Evolutionary conservation across 179 eudicot genomes (phyloP).

Genomic region (Silene vulgaris): DNA sequence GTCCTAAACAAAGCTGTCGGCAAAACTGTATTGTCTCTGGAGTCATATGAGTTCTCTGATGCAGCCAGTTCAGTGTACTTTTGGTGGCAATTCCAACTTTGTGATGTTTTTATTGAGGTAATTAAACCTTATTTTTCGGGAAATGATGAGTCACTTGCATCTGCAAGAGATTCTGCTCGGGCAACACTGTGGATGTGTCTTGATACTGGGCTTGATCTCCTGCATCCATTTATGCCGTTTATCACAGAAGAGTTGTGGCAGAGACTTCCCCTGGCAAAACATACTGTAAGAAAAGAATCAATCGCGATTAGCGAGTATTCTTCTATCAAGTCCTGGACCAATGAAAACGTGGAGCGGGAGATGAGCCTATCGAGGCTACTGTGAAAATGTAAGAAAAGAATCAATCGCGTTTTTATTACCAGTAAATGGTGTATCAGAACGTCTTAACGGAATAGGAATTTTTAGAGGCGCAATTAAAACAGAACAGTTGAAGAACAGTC

Average conservation of each 20-base stretch:
- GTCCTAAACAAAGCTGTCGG: constrained; percentile 44
- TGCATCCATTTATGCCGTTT: constrained; percentile 92
- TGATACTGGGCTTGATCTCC: constrained; percentile 72
- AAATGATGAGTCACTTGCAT: constrained; percentile 38
- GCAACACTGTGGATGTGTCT: constrained; percentile 80
- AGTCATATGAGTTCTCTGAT: constrained; percentile 72
- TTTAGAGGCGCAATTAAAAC: too few species aligned
- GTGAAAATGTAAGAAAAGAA: constrained; percentile 37
- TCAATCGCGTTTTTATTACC: constrained; percentile 51
- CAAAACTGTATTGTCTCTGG: constrained; percentile 60
- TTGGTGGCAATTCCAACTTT: constrained; percentile 92
- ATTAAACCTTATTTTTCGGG: constrained; percentile 69
- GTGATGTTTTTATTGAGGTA: constrained; percentile 83
- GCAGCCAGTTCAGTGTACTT: constrained; percentile 78
- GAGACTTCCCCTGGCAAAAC: constrained; percentile 66
- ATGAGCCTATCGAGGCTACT: too few species aligned
- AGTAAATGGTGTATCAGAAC: background rate
- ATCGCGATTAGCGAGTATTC: constrained; percentile 75
- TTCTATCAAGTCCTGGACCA: constrained; percentile 30
- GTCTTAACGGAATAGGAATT: too few species aligned
- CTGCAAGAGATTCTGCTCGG: constrained; percentile 55
- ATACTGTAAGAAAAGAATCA: constrained; percentile 54
- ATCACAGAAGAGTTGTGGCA: constrained; percentile 96
- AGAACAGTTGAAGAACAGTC: too few species aligned
- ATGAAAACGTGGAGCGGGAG: too few species aligned